Evolutionary conservation across 2,329 filamentous ascomycete genomes (phyloP), one percentile per base, ranked within the genome.

Genomic region (Camptophora hylomeconis): DNA sequence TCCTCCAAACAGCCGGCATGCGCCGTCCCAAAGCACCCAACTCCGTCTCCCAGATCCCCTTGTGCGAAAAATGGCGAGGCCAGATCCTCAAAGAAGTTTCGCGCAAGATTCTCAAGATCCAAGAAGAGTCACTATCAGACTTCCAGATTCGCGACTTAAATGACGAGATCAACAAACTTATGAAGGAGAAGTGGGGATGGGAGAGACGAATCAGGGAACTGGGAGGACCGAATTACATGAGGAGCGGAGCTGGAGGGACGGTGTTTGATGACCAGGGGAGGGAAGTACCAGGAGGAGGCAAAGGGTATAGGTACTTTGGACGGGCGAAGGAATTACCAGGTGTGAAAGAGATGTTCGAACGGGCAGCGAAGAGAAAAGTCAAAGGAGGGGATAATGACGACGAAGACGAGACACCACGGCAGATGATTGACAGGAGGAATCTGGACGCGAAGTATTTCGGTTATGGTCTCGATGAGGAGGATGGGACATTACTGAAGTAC

Each of bases 121-220:
- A 98, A 54, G 89, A 98, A 46, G 64, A 72, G 6, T 75, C 78
- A 25, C 68, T 98, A n/a, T 83, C 75, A 57, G 89, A 98, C 65
- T 95, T 80, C 63, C 89, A 95, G 65, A 83, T 98, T 55, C 77
- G 89, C 49, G 89, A 98, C 57, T 66, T 98, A 51, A 98, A 98
- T 61, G 89, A 98, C 56, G 89, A 98, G 59, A 92, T 98, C 66
- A 98, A 98, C 66, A 92, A 93, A 61, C 69, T 93, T 38, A 94
- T 98, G 82, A 76, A 84, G 40, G 89, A 98, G 63, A 98, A 98
- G 59, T 84, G 92, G 68, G 86, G 92, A 70, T 98, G 89, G 89
- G 89, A 98, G 64, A 73, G 89, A 45, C 84, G 94, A 58, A 94
- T 98, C 45, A 72, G 86, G 34, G 92, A 92, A 48, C 55, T 95